Evolutionary conservation across 108 stramenopile genomes (phyloP), one percentile per base, ranked within the genome.

Genomic region (Skeletonema menzelii): DNA sequence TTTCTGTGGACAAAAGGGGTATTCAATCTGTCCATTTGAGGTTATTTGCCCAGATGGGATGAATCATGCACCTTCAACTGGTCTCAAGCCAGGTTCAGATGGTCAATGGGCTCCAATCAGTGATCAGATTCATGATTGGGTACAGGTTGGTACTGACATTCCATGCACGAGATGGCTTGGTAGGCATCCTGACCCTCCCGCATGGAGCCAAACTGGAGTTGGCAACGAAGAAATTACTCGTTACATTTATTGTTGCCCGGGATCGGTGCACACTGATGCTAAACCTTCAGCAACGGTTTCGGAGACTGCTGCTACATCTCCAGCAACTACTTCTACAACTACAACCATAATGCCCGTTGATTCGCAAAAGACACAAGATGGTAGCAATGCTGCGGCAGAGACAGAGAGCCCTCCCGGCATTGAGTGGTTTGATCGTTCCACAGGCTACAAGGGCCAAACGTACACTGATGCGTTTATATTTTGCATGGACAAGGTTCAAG

Each of bases 401-500:
- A 34, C 22, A 58, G 59, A 49, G 28, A 32, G 37, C n/a, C 70
- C 70, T 12, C 31, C 46, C 7, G 24, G 49, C 5, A 24, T 53
- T 22, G 8, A 53, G 10, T 73, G 72, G 72, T 73, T 30, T 24
- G 72, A 73, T 59, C 72, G 63, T 24, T 30, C 63, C 20, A 40
- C 38, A 28, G 77, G 77, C 1, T 79, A 66, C 66, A 53, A 53
- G 27, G 77, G 77, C 14, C 56, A 60, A 27, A 72, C 77, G 1
- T 79, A 79, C 40, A 7, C 31, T 11, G 69, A 59, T 17, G 26
- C 58, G 22, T 42, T 59, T 8, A 37, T 26, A 30, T 69, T 69
- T 59, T 69, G 69, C 27, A 32, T 57, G 22, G 77, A 67, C 28
- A 66, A 70, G 8, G n/a, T 63, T 1, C 44, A 72, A 28, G 65